Conservation (phyloP, 208 protist species). For the Blastocrithidia nonstop region DNA sequence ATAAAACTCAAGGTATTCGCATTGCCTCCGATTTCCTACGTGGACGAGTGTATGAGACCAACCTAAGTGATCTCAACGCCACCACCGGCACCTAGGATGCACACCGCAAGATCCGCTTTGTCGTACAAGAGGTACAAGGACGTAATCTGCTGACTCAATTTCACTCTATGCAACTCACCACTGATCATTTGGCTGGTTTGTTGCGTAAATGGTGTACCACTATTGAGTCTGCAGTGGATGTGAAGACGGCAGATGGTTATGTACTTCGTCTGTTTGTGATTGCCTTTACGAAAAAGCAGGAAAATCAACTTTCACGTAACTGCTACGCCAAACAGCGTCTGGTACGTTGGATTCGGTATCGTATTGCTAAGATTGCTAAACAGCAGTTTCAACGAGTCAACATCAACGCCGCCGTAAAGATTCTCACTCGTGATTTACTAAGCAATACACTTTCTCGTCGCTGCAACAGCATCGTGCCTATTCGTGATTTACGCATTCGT, state of each 20-base stretch:
- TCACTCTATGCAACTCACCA: constrained; percentile 96
- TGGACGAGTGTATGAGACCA: constrained; percentile 95
- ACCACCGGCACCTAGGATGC: constrained; percentile 42
- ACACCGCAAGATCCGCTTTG: constrained; percentile 96
- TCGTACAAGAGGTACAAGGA: constrained; percentile 94
- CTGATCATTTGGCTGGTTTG: constrained; percentile 94
- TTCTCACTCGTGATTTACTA: constrained; percentile 92
- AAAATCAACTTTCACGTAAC: constrained; percentile 91
- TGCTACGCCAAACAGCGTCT: constrained; percentile 95
- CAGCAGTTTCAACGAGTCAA: constrained; percentile 67
- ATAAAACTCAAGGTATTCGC: constrained; percentile 92
- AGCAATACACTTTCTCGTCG: constrained; percentile 91
- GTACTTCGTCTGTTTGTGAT: constrained; percentile 95
- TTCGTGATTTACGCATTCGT: constrained; percentile 96
- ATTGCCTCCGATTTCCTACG: constrained; percentile 92
- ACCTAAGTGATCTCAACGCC: constrained; percentile 95
- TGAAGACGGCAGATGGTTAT: constrained; percentile 97
- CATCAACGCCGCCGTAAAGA: constrained; percentile 90
- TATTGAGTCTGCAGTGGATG: constrained; percentile 92
- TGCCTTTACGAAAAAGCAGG: constrained; percentile 94
- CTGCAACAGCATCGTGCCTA: constrained; percentile 91
- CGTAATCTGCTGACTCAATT: constrained; percentile 96
- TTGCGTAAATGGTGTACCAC: constrained; percentile 98
- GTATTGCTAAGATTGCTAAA: constrained; percentile 93
- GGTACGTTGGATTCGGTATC: constrained; percentile 88